Conservation (phyloP, 2,329 filamentous ascomycete genomes). For the Aureobasidium pullulans region DNA sequence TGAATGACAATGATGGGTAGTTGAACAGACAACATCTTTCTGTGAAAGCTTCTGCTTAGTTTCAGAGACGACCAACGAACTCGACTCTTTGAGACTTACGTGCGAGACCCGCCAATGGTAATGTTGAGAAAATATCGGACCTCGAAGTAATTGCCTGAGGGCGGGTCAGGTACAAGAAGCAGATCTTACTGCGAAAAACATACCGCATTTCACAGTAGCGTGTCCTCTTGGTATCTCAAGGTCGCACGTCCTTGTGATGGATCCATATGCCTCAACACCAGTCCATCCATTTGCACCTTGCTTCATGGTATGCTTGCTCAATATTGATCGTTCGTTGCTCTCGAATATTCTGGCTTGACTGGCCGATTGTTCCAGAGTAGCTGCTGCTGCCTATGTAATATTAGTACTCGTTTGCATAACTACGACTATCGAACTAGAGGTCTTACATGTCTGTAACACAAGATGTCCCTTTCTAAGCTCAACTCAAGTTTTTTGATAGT, state of each 20-base stretch:
- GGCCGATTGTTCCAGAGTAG: constrained; percentile 42
- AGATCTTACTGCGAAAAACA: constrained; percentile 7
- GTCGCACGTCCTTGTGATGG: constrained; percentile 42
- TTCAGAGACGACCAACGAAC: constrained; percentile 17
- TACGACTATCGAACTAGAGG: neutral
- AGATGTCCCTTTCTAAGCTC: constrained; percentile 44
- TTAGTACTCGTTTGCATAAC: constrained; percentile 14
- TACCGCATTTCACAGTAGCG: constrained; percentile 44
- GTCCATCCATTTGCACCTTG: constrained; percentile 39
- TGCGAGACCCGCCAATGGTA: constrained; percentile 37
- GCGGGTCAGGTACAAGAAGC: too few relatives aligned
- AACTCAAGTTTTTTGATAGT: constrained; percentile 44
- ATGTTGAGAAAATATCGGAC: constrained; percentile 50
- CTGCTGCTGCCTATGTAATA: constrained; percentile 36
- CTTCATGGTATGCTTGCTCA: constrained; percentile 38
- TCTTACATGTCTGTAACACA: constrained; percentile 44
- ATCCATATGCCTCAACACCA: constrained; percentile 39
- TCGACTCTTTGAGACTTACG: constrained; percentile 22
- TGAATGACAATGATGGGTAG: constrained; percentile 50
- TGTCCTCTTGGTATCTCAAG: constrained; percentile 45
- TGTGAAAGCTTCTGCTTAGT: constrained; percentile 16
- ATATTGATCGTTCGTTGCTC: constrained; percentile 41
- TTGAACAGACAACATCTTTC: constrained; percentile 46
- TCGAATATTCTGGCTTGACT: constrained; percentile 47
- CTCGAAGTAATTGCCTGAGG: constrained; percentile 46